phyloP scores from a whole-genome alignment of 2,329 filamentous ascomycete species.

The Scedosporium boydii region DNA sequence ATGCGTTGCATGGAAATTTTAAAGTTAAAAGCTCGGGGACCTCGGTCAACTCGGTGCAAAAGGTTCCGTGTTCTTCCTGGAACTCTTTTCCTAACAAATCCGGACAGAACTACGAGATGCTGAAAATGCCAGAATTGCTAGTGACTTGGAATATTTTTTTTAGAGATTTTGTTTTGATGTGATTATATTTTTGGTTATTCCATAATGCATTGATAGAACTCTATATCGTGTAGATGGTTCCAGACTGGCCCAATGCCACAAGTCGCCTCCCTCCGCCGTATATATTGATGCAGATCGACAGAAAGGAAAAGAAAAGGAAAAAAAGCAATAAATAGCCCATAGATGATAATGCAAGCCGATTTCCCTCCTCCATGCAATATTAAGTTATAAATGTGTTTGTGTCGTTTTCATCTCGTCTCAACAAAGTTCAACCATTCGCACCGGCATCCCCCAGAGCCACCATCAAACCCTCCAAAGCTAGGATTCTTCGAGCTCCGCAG shows the following conservation, averaged over 20 bases:
- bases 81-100: no score
- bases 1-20: neutral
- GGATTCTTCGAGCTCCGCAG: conserved; percentile 30
- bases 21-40: neutral
- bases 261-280: neutral
- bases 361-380: neutral
- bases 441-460: conserved; percentile 51
- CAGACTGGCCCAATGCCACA: neutral
- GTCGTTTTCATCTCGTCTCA: neutral
- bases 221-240: neutral
- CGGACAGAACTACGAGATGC: no score
- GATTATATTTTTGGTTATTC: neutral
- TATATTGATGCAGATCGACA: neutral
- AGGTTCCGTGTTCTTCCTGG: neutral
- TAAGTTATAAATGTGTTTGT: neutral
- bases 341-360: neutral
- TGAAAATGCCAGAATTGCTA: no score
- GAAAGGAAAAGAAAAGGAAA: neutral
- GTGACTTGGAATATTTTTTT: no score
- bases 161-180: neutral
- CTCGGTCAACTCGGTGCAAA: neutral
- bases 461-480: conserved; percentile 50
- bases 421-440: conserved; percentile 48
- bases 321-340: neutral
- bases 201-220: neutral